A percentile compares a stretch with the other conserved stretches of the same genome.
phyloP scores from a whole-genome alignment of 176 grass and related monocot species.

The Rhynchospora pubera region DNA sequence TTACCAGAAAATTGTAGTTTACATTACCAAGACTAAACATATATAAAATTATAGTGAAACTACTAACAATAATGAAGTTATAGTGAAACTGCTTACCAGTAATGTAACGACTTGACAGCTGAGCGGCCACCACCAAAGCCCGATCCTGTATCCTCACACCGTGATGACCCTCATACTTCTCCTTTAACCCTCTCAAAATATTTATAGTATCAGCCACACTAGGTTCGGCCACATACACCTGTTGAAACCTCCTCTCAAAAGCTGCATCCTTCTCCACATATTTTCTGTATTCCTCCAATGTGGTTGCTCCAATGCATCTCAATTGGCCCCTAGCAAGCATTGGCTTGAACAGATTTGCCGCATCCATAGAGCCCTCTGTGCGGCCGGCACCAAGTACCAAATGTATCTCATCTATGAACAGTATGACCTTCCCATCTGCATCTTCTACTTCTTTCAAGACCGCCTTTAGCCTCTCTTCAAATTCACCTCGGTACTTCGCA shows the following conservation, averaged over 20 bases:
- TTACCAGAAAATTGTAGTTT: no score
- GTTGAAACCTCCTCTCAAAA: constrained; percentile 79
- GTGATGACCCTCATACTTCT: constrained; percentile 83
- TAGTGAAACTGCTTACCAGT: constrained; percentile 35
- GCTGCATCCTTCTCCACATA: constrained; percentile 83
- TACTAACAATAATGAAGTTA: background rate
- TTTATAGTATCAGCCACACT: constrained; percentile 63
- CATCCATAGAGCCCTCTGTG: constrained; percentile 74
- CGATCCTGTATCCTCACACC: constrained; percentile 64
- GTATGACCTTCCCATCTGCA: constrained; percentile 59
- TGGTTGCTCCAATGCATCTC: constrained; percentile 74
- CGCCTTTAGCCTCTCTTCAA: constrained; percentile 70
- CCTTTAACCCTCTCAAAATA: constrained; percentile 62
- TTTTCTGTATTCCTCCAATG: constrained; percentile 73
- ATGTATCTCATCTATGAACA: constrained; percentile 92
- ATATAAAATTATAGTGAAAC: background rate
- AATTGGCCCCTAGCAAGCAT: constrained; percentile 81
- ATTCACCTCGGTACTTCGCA: constrained; percentile 77
- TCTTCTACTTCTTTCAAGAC: constrained; percentile 82
- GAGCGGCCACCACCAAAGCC: constrained; percentile 59
- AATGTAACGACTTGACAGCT: constrained; percentile 69
- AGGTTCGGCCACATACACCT: constrained; percentile 68
- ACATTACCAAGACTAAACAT: no score
- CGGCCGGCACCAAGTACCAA: constrained; percentile 70
- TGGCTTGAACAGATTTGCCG: constrained; percentile 78